phyloP scores from a whole-genome alignment of 2,329 filamentous ascomycete species.

The Penicillium psychrosexuale region DNA sequence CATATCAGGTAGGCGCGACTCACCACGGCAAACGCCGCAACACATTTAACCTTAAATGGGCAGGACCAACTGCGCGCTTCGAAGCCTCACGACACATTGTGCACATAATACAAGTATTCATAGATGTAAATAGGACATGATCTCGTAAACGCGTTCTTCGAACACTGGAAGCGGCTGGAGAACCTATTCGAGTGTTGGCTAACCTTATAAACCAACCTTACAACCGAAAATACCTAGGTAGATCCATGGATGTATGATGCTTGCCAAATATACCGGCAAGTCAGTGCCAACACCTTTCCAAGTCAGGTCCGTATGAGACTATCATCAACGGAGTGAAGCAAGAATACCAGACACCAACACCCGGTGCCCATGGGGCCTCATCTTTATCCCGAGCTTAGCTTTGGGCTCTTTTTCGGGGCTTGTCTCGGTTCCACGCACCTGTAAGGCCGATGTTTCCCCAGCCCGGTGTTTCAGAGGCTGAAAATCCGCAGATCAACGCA shows the following conservation, averaged over 20 bases:
- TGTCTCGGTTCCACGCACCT: background rate
- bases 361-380: conserved; percentile 36
- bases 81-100: too few relatives aligned
- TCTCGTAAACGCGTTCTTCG: too few relatives aligned
- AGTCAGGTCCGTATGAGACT: conserved; percentile 58
- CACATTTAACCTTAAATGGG: too few relatives aligned
- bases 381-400: conserved; percentile 39
- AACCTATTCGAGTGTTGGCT: too few relatives aligned
- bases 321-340: conserved; percentile 81
- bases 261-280: conserved; percentile 14
- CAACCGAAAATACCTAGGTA: too few relatives aligned
- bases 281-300: conserved; percentile 23
- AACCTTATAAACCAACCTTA: too few relatives aligned
- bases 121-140: too few relatives aligned
- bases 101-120: too few relatives aligned
- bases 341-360: conserved; percentile 52
- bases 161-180: too few relatives aligned
- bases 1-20: background rate
- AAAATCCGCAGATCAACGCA: background rate
- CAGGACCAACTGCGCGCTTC: too few relatives aligned
- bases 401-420: conserved; percentile 31
- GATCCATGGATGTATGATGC: too few relatives aligned
- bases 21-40: too few relatives aligned
- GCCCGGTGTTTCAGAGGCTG: background rate
- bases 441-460: background rate